Evolutionary conservation across 2,329 filamentous ascomycete species (phyloP).

Genomic region (Exophiala spinifera): DNA sequence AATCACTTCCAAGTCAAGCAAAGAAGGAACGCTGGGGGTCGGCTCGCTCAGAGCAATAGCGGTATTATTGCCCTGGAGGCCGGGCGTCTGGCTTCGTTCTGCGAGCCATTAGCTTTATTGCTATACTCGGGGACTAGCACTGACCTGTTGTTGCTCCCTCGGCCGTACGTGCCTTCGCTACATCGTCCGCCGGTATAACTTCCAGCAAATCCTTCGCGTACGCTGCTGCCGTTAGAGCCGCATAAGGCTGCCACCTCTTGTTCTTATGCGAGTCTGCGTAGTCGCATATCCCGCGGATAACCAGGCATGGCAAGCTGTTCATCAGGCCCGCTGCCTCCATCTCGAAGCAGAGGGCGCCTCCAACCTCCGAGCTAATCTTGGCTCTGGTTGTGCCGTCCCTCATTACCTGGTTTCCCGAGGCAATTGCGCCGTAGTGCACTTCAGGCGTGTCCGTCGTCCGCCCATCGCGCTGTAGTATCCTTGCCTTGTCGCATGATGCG

Average conservation of each 20-base stretch:
- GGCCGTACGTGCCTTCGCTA: too few species aligned
- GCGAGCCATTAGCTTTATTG: too few species aligned
- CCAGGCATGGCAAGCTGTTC: constrained; percentile 14
- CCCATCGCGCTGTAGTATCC: background rate
- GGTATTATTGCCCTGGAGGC: too few species aligned
- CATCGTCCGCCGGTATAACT: too few species aligned
- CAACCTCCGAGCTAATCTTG: background rate
- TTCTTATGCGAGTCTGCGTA: constrained; percentile 23
- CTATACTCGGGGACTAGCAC: too few species aligned
- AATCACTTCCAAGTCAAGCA: too few species aligned
- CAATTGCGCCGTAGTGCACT: constrained; percentile 27
- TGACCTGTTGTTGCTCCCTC: too few species aligned
- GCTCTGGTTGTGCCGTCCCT: constrained; percentile 3
- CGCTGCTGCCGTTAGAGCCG: constrained; percentile 13
- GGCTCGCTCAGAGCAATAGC: too few species aligned
- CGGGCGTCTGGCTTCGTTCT: too few species aligned
- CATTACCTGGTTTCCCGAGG: constrained; percentile 26
- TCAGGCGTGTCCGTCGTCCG: too few species aligned
- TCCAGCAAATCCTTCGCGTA: constrained; percentile 20
- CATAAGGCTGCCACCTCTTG: constrained; percentile 18
- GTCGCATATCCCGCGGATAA: constrained; percentile 21
- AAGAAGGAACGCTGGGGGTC: too few species aligned
- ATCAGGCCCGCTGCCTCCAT: constrained; percentile 18
- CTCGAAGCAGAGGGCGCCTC: background rate
- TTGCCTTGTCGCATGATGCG: background rate